Base-by-base conservation (phyloP, 805 yeast genomes). In the Jamesozyma hellenica region DNA sequence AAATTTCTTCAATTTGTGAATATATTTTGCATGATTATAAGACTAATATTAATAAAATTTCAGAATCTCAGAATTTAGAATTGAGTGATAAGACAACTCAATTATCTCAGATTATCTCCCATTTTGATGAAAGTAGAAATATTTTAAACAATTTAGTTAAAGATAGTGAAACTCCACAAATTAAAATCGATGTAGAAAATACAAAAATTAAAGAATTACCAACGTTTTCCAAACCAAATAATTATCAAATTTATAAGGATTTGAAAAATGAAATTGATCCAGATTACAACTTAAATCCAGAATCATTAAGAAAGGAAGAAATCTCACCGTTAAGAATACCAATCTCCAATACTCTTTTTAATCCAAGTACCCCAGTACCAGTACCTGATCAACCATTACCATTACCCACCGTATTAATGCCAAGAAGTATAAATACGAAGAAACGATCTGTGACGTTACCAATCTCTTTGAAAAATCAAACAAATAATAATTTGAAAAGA, bases 331-430 rank as follows among this genome's bases (percentile, higher is more conserved):
- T 21, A 21, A 21, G 23, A 21, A 8, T 21, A 21, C 26, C 34
- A 4, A 21, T 32, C n/a, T 28, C 40, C 5, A 14, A 38, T 11
- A 11, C 35, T 1, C 38, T 40, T 9, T 35, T 38, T 15, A 47
- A 16, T 28, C 58, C 58, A 3, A 46, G 48, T 26, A 54, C 58
- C 2, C 58, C 58, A 1, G 49, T 54, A 9, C 58, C 58, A 1
- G 46, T 54, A 3, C 58, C 58, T 16, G 58, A 54, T 34, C 56
- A 48, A 27, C 57, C 57, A 3, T 33, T 53, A 28, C 52, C 59
- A 1, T 32, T 50, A 17, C 46, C 56, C 7, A 52, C 47, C 34
- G 59, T 55, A 5, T 32, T 55, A 8, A 39, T 50, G 19, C 56
- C 59, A 1, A 51, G 53, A 32, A 51, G 56, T 35, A 42, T 54